Conservation (phyloP, 768 basidiomycete genomes). For the Zangia roseola region DNA sequence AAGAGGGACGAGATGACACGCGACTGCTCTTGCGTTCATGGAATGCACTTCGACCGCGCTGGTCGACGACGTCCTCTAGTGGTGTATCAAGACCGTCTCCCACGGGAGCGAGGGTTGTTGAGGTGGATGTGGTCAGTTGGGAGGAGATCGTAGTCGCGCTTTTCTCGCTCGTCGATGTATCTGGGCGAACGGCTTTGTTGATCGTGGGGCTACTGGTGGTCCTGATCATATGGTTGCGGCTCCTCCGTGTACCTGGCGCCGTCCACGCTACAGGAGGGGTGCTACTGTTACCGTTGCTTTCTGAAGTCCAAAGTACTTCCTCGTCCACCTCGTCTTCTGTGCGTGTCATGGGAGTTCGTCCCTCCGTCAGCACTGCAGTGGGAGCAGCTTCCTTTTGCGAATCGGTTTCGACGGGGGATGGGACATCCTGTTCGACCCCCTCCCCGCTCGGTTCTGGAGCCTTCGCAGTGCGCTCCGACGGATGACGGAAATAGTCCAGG, state of each 20-base stretch:
- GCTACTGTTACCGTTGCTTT: slow-evolving; percentile 37
- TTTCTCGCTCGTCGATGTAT: slow-evolving; percentile 15
- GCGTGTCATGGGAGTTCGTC: background rate
- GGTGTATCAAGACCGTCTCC: slow-evolving; percentile 4
- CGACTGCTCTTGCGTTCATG: slow-evolving; percentile 13
- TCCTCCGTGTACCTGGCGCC: slow-evolving; percentile 14
- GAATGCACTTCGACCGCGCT: slow-evolving; percentile 24
- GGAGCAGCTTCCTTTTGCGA: slow-evolving; percentile 4
- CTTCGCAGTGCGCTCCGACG: slow-evolving; percentile 18
- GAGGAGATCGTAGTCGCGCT: background rate
- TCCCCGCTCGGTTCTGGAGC: slow-evolving; percentile 26
- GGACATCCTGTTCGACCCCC: slow-evolving; percentile 13
- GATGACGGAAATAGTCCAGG: slow-evolving; percentile 16
- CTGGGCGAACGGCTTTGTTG: slow-evolving; percentile 12
- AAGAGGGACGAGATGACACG: slow-evolving; percentile 19
- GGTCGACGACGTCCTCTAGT: slow-evolving; percentile 10
- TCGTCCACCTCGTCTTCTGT: slow-evolving; percentile 34
- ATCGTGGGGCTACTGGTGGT: no score
- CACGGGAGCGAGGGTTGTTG: background rate
- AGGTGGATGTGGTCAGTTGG: background rate
- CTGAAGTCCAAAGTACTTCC: slow-evolving; percentile 68
- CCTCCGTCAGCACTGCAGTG: slow-evolving; percentile 1
- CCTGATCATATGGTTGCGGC: slow-evolving; percentile 7
- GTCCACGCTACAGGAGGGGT: background rate
- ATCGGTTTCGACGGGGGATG: slow-evolving; percentile 14